Evolutionary conservation across 2,329 filamentous ascomycete species (phyloP), one percentile per base, ranked within the genome.

Genomic region (Dendryphion nanum): DNA sequence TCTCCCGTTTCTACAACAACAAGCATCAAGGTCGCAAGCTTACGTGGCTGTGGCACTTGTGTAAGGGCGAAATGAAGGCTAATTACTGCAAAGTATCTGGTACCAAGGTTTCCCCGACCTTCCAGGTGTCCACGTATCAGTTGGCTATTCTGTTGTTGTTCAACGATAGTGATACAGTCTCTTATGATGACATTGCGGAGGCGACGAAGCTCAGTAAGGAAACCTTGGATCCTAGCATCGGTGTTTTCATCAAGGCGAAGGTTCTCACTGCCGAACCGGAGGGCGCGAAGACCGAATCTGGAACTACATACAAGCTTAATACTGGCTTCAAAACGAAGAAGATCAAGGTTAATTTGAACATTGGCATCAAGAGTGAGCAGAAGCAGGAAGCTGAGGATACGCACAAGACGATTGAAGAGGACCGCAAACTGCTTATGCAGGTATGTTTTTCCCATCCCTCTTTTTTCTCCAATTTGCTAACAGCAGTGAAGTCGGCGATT

Each of bases 361-460:
- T 97, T 38, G 85, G 83, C 40, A 90, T 95, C 70, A 91, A 95
- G 72, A 86, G 89, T 21, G 94, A 98, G 70, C 85, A 91, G 61
- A 97, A 96, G 77, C 87, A 93, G 48, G 93, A 98, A 67, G 86
- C 89, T 49, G 90, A 89, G 45, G 93, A 98, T 63, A 98, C 93
- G 5, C 95, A 97, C 75, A 98, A 98, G 81, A 97, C 89, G 3
- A 96, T 98, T 54, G 93, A 98, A 72, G 93, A 98, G 69, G 93
- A 98, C 66, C 81, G 93, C 45, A 97, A 97, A 71, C 76, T 98
- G 44, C 79, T 98, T 42, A 86, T 97, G 63, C 93, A 98, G 83
- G 91, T 95, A 78, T 68, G 84, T 76, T 49, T 26, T 10, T 26
- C 23, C 10, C 10, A 38, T 40, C 36, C 39, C 29, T 28, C 45